phyloP scores from a whole-genome alignment of 345 rosid species.

The Eucalyptus erythrocorys region DNA sequence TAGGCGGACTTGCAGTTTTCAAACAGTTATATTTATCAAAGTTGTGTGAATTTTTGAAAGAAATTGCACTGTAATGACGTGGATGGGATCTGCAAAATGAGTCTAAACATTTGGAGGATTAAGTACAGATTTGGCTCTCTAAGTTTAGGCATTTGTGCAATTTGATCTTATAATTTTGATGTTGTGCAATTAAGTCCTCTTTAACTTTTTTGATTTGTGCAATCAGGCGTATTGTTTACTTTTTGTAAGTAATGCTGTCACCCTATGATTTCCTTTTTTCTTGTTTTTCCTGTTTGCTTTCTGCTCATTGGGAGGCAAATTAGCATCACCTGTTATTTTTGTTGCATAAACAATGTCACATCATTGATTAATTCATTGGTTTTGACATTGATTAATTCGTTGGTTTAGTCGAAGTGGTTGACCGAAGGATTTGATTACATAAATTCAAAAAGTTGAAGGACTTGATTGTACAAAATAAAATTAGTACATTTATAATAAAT shows the following conservation, averaged over 20 bases:
- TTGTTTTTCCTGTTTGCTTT: not conserved
- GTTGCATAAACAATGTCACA: not conserved
- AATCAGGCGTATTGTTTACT: too few relatives aligned
- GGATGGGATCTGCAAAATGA: not conserved
- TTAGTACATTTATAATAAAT: too few relatives aligned
- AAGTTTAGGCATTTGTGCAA: not conserved
- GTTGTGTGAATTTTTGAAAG: accelerated
- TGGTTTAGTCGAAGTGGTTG: not conserved
- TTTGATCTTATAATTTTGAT: not conserved
- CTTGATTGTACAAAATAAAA: not conserved
- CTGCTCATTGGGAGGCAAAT: not conserved
- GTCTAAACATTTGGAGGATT: not conserved
- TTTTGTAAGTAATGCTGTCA: not conserved
- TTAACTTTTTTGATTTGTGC: too few relatives aligned
- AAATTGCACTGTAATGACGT: not conserved
- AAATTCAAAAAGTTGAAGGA: not conserved
- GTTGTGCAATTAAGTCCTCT: not conserved
- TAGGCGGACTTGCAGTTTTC: not conserved
- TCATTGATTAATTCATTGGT: too few relatives aligned
- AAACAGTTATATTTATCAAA: not conserved
- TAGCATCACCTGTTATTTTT: not conserved
- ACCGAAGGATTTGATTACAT: not conserved
- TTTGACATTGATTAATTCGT: not conserved
- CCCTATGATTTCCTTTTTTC: not conserved
- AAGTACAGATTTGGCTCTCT: not conserved